These are phyloP conservation scores for Rubroboletus satanas DNA, from an alignment of 768 basidiomycete genomes.

Conservation along the genomic window DNA sequence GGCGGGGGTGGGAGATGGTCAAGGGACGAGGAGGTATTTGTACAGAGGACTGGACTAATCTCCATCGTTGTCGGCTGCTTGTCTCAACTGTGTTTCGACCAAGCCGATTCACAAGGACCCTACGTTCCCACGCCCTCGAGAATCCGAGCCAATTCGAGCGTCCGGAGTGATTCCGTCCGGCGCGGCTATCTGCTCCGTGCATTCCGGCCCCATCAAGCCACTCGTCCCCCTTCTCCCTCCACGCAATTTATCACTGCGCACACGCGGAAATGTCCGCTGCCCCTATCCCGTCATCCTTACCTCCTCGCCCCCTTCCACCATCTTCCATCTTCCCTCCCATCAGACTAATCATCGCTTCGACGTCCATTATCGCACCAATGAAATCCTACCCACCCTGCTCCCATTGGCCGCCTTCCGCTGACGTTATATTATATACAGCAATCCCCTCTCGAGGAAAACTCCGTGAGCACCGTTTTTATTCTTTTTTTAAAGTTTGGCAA, in stretches of 20 bases:
- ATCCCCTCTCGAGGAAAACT: too few species aligned
- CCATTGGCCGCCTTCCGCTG: too few species aligned
- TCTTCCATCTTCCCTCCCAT: too few species aligned
- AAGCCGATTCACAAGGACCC: slow-evolving; percentile 24
- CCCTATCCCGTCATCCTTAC: background rate
- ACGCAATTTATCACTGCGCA: background rate
- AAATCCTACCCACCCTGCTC: too few species aligned
- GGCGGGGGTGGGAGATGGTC: background rate
- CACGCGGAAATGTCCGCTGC: background rate
- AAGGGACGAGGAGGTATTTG: background rate
- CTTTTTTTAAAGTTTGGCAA: background rate
- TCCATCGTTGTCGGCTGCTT: slow-evolving; percentile 18
- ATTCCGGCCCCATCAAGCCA: slow-evolving; percentile 12
- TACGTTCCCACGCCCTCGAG: slow-evolving; percentile 7
- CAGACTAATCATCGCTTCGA: too few species aligned
- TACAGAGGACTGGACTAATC: background rate
- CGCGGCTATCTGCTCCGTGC: slow-evolving; percentile 15
- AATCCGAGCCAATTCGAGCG: slow-evolving; percentile 11
- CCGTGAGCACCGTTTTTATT: too few species aligned
- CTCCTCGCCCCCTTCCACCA: too few species aligned
- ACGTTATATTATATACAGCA: too few species aligned
- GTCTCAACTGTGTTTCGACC: background rate
- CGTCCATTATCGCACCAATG: too few species aligned
- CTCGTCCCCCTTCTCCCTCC: background rate
- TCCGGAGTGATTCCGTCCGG: slow-evolving; percentile 28